Base-by-base conservation (phyloP, 2,329 filamentous ascomycete species). In the Cladophialophora psammophila region DNA sequence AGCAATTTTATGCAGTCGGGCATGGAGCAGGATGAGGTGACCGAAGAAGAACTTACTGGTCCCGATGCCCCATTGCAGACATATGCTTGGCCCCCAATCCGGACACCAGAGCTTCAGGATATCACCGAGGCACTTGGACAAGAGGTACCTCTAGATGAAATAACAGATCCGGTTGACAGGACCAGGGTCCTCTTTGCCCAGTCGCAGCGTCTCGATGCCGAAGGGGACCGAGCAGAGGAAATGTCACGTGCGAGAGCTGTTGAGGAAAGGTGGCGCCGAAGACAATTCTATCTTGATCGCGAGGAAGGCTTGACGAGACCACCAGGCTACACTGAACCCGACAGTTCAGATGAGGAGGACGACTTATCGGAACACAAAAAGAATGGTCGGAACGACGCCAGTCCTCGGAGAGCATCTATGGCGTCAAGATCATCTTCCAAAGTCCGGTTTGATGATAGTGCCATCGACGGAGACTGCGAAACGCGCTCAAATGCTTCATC, bases 241-340 rank as follows among this genome's bases (percentile, higher is more conserved):
- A 74, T 79, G 32, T 72, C 78, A 50, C 74, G 81, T 60, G 74
- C 76, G 69, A 69, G 78, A 69, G 77, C 78, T 69, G 81, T 92
- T 40, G 84, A 90, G 72, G 87, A 94, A 62, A 85, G 92, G 58
- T 95, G 92, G 92, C 87, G 86, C 73, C 85, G 91, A 66, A 85
- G 92, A 54, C 87, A 90, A 45, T 96, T 95, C 73, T 96, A 95
- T 74, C 85, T 93, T 0, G 92, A 96, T 65, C 90, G 93, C 77
- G 93, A 96, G 80, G 92, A 96, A 77, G 92, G 92, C 2, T 85
- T 87, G 9, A 76, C 78, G n/a, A 82, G 86, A 1, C 90, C 90
- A 0, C 82, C 85, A 6, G 88, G 86, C 32, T 93, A 89, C 62
- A 73, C 77, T 38, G 78, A 77, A 48, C 78, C 81, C n/a, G 76